These are phyloP conservation scores for Coriaria nepalensis DNA, from an alignment of 306 rosid species.

Conservation along the genomic window DNA sequence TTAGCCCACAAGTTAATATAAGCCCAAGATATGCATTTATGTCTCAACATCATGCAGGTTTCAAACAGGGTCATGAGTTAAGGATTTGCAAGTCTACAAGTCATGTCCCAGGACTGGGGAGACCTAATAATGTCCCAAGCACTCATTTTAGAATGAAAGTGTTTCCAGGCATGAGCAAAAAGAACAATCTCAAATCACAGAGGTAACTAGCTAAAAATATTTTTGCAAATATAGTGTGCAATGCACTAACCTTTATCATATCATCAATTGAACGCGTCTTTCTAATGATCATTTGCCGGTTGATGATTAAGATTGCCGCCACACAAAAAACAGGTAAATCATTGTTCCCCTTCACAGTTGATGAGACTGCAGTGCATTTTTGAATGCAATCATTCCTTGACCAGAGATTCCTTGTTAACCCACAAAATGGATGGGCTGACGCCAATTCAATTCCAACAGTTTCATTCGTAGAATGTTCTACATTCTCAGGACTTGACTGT, in stretches of 20 bases:
- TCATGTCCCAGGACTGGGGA: too few relatives aligned
- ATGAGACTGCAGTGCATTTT: constrained; percentile 35
- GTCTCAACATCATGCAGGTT: too few relatives aligned
- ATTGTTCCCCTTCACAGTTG: constrained; percentile 45
- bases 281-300: constrained; percentile 67
- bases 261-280: constrained; percentile 81
- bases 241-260: constrained; percentile 73
- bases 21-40: too few relatives aligned
- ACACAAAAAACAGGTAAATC: constrained; percentile 77
- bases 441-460: constrained; percentile 31
- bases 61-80: too few relatives aligned
- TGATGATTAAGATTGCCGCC: constrained; percentile 70
- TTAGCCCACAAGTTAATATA: too few relatives aligned
- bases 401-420: constrained; percentile 66
- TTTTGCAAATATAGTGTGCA: background rate
- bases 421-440: constrained; percentile 53
- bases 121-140: too few relatives aligned
- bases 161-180: too few relatives aligned
- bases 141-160: too few relatives aligned
- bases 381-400: constrained; percentile 37
- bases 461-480: constrained; percentile 24
- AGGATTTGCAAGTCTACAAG: too few relatives aligned
- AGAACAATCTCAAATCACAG: too few relatives aligned
- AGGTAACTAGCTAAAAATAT: too few relatives aligned
- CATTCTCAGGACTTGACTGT: constrained; percentile 30